These are phyloP conservation scores for Cercospora sojina DNA, from an alignment of 2,329 filamentous ascomycete genomes.

Conservation along the genomic window DNA sequence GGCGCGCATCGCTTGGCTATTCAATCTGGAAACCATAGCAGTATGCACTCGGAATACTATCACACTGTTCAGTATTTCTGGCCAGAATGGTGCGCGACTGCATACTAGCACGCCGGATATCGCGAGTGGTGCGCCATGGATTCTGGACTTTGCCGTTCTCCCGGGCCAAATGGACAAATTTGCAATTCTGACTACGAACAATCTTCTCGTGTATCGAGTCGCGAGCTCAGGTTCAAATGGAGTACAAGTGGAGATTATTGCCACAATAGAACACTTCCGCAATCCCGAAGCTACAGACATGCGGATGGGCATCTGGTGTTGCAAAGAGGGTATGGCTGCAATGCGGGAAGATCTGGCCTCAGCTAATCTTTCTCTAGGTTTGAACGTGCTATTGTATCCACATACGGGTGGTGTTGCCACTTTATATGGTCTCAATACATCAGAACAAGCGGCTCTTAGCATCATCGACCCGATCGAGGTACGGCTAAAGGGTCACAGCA, in stretches of 20 bases:
- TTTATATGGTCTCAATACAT: background rate
- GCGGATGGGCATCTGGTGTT: conserved; percentile 34
- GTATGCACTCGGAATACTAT: conserved; percentile 51
- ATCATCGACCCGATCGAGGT: background rate
- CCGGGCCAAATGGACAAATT: conserved; percentile 51
- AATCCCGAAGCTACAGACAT: conserved; percentile 55
- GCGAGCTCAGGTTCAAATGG: conserved; percentile 16
- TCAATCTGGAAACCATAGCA: conserved; percentile 50
- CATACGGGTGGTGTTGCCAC: background rate
- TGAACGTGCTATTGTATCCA: conserved; percentile 16
- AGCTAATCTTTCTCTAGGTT: conserved; percentile 7
- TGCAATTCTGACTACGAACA: conserved; percentile 59
- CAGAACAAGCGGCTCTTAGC: background rate
- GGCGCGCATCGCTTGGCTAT: conserved; percentile 52
- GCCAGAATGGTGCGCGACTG: conserved; percentile 26
- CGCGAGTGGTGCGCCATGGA: conserved; percentile 43
- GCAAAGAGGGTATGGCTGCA: conserved; percentile 36
- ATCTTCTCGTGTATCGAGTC: conserved; percentile 45
- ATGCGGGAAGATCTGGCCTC: background rate
- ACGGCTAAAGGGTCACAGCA: background rate
- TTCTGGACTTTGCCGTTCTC: conserved; percentile 58
- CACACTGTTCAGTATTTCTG: conserved; percentile 38
- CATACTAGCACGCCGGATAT: conserved; percentile 34
- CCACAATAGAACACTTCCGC: conserved; percentile 57
- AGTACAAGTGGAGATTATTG: conserved; percentile 37